Evolutionary conservation across 345 rosid genomes (phyloP).

Genomic region (Psidium guajava): DNA sequence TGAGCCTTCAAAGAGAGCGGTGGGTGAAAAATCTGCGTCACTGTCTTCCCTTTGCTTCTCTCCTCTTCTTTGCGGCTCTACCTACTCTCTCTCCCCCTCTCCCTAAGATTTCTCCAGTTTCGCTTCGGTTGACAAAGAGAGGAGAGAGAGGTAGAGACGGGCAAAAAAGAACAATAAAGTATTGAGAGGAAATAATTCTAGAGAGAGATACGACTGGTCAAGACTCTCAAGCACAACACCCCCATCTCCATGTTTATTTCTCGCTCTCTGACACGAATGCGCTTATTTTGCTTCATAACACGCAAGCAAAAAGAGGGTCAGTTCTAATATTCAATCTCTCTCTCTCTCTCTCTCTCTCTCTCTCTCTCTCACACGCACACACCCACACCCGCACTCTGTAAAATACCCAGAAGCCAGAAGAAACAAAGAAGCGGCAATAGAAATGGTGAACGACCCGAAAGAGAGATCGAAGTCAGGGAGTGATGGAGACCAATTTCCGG

Average conservation of each 20-base stretch:
- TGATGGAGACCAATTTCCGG: neutral
- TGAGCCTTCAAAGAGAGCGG: constrained; percentile 3
- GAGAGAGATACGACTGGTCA: constrained; percentile 4
- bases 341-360: neutral
- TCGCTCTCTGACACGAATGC: neutral
- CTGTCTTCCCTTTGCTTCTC: constrained; percentile 2
- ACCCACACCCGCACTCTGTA: neutral
- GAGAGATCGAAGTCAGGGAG: neutral
- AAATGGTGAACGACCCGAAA: neutral
- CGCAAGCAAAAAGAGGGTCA: neutral
- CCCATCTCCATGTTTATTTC: neutral
- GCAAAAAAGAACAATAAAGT: neutral
- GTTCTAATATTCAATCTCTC: neutral
- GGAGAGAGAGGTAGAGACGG: neutral
- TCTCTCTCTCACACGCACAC: neutral
- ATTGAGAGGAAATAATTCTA: neutral
- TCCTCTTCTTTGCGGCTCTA: constrained; percentile 1
- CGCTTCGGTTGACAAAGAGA: constrained; percentile 21
- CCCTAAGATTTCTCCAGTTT: neutral
- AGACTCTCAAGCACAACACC: neutral
- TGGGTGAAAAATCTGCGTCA: constrained; percentile 15
- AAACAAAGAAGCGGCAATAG: neutral
- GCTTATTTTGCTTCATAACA: neutral
- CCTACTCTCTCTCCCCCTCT: constrained; percentile 16
- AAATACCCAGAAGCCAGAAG: neutral